Percentiles rank a stretch among this genome's conserved stretches.
These are phyloP conservation scores for Juglanconis juglandina DNA, from an alignment of 2,329 filamentous ascomycete species.

Conservation along the genomic window DNA sequence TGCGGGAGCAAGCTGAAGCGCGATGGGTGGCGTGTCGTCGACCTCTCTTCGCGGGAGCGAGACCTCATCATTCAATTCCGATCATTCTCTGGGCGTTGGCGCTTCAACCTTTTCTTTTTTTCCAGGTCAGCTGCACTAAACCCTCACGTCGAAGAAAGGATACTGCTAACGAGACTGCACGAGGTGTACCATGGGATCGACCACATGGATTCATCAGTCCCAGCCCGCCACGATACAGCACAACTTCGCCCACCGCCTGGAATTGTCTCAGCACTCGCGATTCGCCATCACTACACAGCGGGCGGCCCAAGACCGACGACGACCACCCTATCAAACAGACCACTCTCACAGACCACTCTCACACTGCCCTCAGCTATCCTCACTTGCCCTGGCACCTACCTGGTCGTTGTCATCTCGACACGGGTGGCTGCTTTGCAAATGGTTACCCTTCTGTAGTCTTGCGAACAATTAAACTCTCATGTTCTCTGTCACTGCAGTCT, in stretches of 20 bases:
- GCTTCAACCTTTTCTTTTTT: slow-evolving; percentile 25
- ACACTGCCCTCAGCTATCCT: no score
- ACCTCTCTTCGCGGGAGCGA: slow-evolving; percentile 14
- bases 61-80: slow-evolving; percentile 30
- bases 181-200: background rate
- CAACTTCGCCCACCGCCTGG: background rate
- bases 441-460: no score
- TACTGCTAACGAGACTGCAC: slow-evolving; percentile 26
- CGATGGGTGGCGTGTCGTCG: slow-evolving; percentile 30
- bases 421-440: no score
- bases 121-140: slow-evolving; percentile 24
- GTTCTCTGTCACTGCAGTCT: no score
- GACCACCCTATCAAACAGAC: no score
- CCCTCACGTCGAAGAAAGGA: slow-evolving; percentile 16
- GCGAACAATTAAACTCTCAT: no score
- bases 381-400: no score
- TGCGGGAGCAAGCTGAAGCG: slow-evolving; percentile 28
- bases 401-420: no score
- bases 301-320: no score
- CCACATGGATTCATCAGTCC: background rate
- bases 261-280: no score
- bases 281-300: no score
- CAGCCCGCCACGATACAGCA: background rate
- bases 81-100: slow-evolving; percentile 31
- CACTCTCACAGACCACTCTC: no score